phyloP scores from a whole-genome alignment of 768 basidiomycete genomes.

The Lentinula boryana region DNA sequence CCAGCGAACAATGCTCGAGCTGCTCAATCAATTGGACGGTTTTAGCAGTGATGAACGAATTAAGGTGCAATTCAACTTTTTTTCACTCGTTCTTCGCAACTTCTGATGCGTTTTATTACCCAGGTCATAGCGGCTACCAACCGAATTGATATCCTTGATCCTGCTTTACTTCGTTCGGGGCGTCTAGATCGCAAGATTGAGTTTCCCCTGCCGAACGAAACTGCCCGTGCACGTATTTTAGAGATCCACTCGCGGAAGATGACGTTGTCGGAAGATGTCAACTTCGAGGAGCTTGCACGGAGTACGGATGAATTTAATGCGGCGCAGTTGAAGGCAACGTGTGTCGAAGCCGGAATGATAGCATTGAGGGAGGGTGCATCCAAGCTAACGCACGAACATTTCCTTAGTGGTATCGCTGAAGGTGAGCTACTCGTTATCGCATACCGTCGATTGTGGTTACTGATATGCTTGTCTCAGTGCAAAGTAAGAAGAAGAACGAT shows the following conservation, averaged over 20 bases:
- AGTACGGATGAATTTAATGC: constrained; percentile 99
- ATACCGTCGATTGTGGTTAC: not conserved
- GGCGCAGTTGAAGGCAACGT: constrained; percentile 95
- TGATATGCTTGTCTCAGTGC: constrained; percentile 51
- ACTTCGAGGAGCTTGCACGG: constrained; percentile 93
- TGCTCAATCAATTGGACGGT: constrained; percentile 96
- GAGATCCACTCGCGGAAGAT: constrained; percentile 98
- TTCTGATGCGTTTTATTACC: constrained; percentile 5
- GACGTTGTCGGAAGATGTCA: constrained; percentile 81
- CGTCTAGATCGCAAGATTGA: constrained; percentile 98
- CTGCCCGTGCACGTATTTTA: constrained; percentile 91
- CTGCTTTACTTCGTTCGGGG: constrained; percentile 95
- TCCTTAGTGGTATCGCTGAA: constrained; percentile 87
- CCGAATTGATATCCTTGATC: constrained; percentile 97
- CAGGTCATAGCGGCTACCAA: constrained; percentile 99
- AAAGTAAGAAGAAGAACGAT: constrained; percentile 99
- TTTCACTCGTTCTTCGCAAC: constrained; percentile 5
- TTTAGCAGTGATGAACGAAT: constrained; percentile 97
- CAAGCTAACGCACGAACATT: constrained; percentile 90
- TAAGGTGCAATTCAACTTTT: constrained; percentile 53
- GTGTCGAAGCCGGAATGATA: constrained; percentile 99
- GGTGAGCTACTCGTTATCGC: constrained; percentile 35
- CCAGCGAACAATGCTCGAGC: constrained; percentile 99
- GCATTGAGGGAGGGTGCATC: constrained; percentile 89
- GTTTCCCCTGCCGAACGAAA: constrained; percentile 95